Conservation (phyloP, 768 basidiomycete species). For the Candolleomyces efflorescens region DNA sequence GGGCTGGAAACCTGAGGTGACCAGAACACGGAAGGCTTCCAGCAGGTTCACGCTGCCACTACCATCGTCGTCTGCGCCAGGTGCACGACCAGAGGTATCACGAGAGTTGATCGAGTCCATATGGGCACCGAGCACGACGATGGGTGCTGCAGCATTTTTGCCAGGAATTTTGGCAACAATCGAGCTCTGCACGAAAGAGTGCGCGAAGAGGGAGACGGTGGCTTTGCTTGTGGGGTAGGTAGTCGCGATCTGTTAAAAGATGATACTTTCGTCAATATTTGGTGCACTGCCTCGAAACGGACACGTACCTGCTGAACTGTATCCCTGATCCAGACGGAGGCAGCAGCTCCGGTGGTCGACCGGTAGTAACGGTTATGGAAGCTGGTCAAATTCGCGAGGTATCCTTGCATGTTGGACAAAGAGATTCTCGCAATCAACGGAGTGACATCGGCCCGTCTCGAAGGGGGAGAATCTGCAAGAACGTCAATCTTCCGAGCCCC, state of each 20-base stretch:
- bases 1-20: conserved; percentile 32
- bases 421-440: conserved; percentile 19
- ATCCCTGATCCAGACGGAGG: conserved; percentile 28
- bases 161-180: conserved; percentile 31
- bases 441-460: conserved; percentile 19
- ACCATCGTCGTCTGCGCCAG: conserved; percentile 47
- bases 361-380: conserved; percentile 34
- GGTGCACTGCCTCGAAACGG: no score
- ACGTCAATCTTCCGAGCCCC: not conserved
- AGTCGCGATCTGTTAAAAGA: conserved; percentile 14
- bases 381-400: conserved; percentile 25
- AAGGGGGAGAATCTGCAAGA: conserved; percentile 21
- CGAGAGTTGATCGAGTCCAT: conserved; percentile 35
- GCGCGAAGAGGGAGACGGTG: conserved; percentile 21
- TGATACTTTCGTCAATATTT: not conserved
- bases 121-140: conserved; percentile 34
- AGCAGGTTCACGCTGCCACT: conserved; percentile 37
- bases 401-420: conserved; percentile 21
- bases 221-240: conserved; percentile 19
- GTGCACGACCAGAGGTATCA: conserved; percentile 32
- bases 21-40: conserved; percentile 35
- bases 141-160: conserved; percentile 18
- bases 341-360: conserved; percentile 25
- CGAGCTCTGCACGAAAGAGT: conserved; percentile 29
- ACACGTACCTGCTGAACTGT: conserved; percentile 20